Evolutionary conservation across 2,329 filamentous ascomycete genomes (phyloP).

Genomic region (Ambrosiella cleistominuta): DNA sequence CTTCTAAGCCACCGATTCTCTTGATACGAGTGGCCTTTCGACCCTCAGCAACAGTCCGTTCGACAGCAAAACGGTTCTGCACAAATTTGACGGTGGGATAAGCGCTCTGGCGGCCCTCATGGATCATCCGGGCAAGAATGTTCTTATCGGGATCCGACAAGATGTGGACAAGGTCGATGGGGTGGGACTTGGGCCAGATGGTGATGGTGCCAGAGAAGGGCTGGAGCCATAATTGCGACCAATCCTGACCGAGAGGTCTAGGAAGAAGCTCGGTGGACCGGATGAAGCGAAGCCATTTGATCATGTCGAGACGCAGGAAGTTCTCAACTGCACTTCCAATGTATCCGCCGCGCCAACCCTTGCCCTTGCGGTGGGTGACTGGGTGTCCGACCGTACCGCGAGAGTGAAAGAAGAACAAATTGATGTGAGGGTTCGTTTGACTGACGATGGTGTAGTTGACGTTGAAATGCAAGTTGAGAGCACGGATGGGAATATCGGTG

Average conservation of each 20-base stretch:
- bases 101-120: conserved; percentile 71
- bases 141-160: conserved; percentile 63
- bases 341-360: conserved; percentile 92
- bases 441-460: conserved; percentile 88
- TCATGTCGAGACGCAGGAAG: conserved; percentile 88
- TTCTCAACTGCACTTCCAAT: conserved; percentile 83
- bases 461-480: conserved; percentile 91
- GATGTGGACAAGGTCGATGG: conserved; percentile 71
- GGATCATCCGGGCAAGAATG: conserved; percentile 71
- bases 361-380: conserved; percentile 81
- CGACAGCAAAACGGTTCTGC: conserved; percentile 68
- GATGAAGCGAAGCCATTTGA: conserved; percentile 93
- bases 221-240: conserved; percentile 92
- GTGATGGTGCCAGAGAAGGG: conserved; percentile 89
- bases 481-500: conserved; percentile 88
- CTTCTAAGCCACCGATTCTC: conserved; percentile 36
- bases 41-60: conserved; percentile 47
- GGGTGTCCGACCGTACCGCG: conserved; percentile 80
- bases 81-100: conserved; percentile 91
- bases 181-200: conserved; percentile 73
- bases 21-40: conserved; percentile 32
- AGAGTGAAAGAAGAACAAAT: conserved; percentile 96
- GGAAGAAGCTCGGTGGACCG: conserved; percentile 84
- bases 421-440: conserved; percentile 92
- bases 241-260: conserved; percentile 80